These are phyloP conservation scores for Ogataea hybrid DNA, from an alignment of 1,139 yeast species.

Conservation along the genomic window DNA sequence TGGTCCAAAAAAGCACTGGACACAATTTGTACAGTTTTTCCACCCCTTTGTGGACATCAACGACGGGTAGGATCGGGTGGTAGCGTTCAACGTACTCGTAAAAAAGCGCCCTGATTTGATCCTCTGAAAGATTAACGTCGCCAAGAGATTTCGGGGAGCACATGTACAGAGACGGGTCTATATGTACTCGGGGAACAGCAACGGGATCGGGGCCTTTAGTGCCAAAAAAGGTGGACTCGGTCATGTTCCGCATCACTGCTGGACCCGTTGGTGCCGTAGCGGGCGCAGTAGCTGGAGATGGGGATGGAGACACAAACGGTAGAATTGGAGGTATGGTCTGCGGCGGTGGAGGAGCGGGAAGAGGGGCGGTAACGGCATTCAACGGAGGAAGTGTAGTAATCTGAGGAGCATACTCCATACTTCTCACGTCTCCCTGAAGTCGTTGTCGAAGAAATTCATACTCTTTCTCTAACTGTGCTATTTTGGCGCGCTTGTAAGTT, in stretches of 20 bases:
- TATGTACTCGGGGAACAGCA: constrained; percentile 23
- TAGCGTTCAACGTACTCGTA: too few species aligned
- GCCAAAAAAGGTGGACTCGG: constrained; percentile 20
- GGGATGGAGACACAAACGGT: constrained; percentile 12
- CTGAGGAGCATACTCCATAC: too few species aligned
- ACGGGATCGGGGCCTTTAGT: constrained; percentile 18
- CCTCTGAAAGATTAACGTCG: too few species aligned
- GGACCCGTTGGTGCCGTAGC: constrained; percentile 13
- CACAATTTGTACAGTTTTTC: constrained; percentile 74
- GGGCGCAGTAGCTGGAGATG: constrained; percentile 12
- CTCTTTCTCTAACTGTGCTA: too few species aligned
- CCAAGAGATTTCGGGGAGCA: too few species aligned
- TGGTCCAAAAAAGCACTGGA: constrained; percentile 92
- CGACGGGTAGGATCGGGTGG: too few species aligned
- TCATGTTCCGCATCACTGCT: constrained; percentile 19
- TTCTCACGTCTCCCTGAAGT: constrained; percentile 35
- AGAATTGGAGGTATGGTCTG: constrained; percentile 5
- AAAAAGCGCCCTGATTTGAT: too few species aligned
- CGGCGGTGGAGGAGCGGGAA: neutral
- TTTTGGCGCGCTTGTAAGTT: too few species aligned
- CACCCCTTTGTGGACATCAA: too few species aligned
- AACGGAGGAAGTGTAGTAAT: too few species aligned
- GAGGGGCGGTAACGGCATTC: neutral
- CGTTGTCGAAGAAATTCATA: constrained; percentile 50
- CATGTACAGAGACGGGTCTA: too few species aligned